These are phyloP conservation scores for Saururus chinensis DNA, from an alignment of 164 flowering plant genomes.

Conservation along the genomic window DNA sequence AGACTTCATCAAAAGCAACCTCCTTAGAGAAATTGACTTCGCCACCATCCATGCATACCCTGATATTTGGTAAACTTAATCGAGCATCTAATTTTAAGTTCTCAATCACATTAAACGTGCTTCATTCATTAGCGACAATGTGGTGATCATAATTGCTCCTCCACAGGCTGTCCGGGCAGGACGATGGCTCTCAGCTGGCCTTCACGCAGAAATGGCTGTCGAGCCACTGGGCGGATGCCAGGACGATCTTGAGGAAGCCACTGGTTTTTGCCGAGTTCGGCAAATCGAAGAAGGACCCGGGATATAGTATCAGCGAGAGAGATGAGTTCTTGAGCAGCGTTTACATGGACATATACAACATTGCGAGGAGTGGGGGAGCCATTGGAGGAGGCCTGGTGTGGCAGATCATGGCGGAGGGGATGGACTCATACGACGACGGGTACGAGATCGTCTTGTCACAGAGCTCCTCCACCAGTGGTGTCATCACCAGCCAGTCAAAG, in stretches of 20 bases:
- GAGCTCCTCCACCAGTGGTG: slow-evolving; percentile 6
- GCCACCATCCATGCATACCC: slow-evolving; percentile 28
- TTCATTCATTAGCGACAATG: too few relatives aligned
- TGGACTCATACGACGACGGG: slow-evolving; percentile 20
- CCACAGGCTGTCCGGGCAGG: slow-evolving; percentile 16
- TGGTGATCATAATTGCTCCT: too few relatives aligned
- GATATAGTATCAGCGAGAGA: background rate
- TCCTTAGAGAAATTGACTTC: slow-evolving; percentile 20
- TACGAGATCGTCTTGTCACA: slow-evolving; percentile 19
- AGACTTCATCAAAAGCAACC: slow-evolving; percentile 19
- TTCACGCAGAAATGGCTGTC: slow-evolving; percentile 19
- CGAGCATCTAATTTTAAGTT: too few relatives aligned
- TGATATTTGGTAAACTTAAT: slow-evolving; percentile 18
- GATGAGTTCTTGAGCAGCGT: slow-evolving; percentile 9
- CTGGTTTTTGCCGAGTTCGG: slow-evolving; percentile 15
- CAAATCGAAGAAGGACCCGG: slow-evolving; percentile 4
- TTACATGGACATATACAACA: slow-evolving; percentile 16
- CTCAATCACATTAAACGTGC: too few relatives aligned
- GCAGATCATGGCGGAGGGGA: slow-evolving; percentile 21
- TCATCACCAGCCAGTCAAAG: slow-evolving; percentile 13
- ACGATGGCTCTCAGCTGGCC: slow-evolving; percentile 10
- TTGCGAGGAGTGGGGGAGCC: slow-evolving; percentile 12
- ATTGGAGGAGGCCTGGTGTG: slow-evolving; percentile 16
- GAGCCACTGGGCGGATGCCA: slow-evolving; percentile 21
- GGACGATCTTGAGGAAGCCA: slow-evolving; percentile 18